Base-by-base conservation (phyloP, 441 rosid genomes). In the Breynia disticha region DNA sequence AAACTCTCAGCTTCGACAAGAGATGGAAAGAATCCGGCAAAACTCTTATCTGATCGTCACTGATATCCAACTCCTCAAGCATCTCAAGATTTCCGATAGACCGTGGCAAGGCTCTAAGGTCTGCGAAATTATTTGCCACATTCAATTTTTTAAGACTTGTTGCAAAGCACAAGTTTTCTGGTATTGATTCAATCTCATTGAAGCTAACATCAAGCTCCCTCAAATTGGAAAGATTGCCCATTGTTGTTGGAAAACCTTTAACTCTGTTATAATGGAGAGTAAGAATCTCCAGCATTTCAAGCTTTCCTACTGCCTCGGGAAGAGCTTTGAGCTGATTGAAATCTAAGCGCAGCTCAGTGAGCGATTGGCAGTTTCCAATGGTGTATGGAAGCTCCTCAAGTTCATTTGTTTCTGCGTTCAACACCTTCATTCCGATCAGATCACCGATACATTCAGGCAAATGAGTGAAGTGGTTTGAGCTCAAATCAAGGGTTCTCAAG, bases 11-110 rank as follows among this genome's bases (percentile, higher is more conserved):
- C 32, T 74, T 78, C 1, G 79, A 64, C 59, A 83, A 54, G 39
- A 75, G 46, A 63, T 84, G 46, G 49, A 83, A 78, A 14, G 90
- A 76, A 54, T 78, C 84, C 0, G 90, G 90, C 50, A 80, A 51
- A 16, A 43, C 57, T 52, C 78, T 61, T 50, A 83, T 80, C 57
- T 83, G 86, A 54, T 78, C 64, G 46, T 75, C 81, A 55, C 83
- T 73, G 64, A 83, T 80, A 62, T 83, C 87, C 72, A 83, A 57
- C 68, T 79, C 85, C 56, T 83, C 90, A 6, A 80, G 87, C 76
- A 73, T 56, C 67, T 80, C 83, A 15, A 83, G 83, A 20, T 79
- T 80, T 48, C 87, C 90, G 3, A 83, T 77, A 4, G 82, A 71
- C 24, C 67, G 63, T 5, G 90, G 90, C 70, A 83, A 61, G 16